These are phyloP conservation scores for Mucor velutinosus DNA, from an alignment of 371 early-diverging fungal genomes.

Conservation along the genomic window DNA sequence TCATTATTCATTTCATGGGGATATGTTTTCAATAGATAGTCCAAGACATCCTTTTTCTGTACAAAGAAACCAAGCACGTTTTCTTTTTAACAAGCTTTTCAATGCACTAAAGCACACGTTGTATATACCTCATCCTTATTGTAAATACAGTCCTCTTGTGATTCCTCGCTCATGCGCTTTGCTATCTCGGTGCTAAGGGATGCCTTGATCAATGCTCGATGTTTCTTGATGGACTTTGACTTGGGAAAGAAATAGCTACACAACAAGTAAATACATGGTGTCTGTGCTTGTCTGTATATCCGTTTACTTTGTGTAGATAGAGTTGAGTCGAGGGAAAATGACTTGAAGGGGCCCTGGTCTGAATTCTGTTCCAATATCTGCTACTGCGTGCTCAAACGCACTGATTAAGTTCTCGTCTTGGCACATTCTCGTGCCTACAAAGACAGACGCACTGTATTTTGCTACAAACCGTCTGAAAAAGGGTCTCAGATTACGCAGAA, in stretches of 20 bases:
- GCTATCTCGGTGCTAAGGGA: conserved; percentile 3
- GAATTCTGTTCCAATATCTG: conserved; percentile 18
- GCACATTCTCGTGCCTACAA: conserved; percentile 21
- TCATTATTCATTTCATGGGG: conserved; percentile 17
- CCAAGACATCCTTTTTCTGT: conserved; percentile 7
- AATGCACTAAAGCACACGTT: not conserved
- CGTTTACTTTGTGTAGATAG: conserved; percentile 25
- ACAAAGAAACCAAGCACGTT: not conserved
- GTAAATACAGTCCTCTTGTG: not conserved
- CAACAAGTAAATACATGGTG: not conserved
- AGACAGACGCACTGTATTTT: conserved; percentile 22
- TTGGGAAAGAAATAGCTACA: conserved; percentile 5
- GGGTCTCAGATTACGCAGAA: not conserved
- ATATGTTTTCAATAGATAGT: not conserved
- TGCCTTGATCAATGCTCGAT: conserved; percentile 9
- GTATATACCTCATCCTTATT: not conserved
- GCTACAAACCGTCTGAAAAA: conserved; percentile 19
- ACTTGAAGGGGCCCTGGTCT: conserved; percentile 13
- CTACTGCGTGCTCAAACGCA: conserved; percentile 14
- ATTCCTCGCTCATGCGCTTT: conserved; percentile 2
- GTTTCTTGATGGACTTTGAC: not conserved
- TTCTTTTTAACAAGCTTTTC: not conserved
- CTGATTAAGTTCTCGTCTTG: conserved; percentile 8
- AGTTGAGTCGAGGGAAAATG: conserved; percentile 30
- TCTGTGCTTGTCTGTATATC: not conserved